These are phyloP conservation scores for Acanthamoeba triangularis DNA, from an alignment of 208 protist genomes.

Conservation along the genomic window DNA sequence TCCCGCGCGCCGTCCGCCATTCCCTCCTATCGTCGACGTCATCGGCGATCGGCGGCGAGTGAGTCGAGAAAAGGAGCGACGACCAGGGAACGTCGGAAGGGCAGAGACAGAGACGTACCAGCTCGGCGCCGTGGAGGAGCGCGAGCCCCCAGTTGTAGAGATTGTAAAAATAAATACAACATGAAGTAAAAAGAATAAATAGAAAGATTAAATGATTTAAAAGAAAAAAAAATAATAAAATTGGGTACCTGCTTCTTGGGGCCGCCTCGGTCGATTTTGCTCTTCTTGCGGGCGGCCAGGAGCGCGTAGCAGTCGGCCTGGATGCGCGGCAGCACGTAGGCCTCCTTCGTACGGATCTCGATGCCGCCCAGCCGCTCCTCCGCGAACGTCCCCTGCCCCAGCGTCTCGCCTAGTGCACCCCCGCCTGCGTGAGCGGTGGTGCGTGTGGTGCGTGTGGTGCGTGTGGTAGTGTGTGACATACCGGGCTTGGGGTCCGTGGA, in stretches of 20 bases:
- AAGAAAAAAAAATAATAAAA: not conserved
- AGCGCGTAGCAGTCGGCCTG: constrained; percentile 72
- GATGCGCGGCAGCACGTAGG: constrained; percentile 63
- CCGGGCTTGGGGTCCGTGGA: not conserved
- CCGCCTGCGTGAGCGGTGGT: too few relatives aligned
- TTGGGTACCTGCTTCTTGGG: not conserved
- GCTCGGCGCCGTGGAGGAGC: not conserved
- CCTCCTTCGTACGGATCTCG: constrained; percentile 28
- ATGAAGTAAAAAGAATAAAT: too few relatives aligned
- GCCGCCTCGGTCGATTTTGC: not conserved
- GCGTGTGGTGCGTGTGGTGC: too few relatives aligned
- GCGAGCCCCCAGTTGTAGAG: constrained; percentile 67
- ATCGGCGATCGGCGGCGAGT: not conserved
- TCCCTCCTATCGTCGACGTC: not conserved
- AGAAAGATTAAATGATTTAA: too few relatives aligned
- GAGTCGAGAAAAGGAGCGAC: not conserved
- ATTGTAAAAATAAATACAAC: not conserved
- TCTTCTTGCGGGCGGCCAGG: constrained; percentile 55
- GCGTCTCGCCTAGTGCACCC: not conserved
- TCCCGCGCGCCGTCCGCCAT: not conserved
- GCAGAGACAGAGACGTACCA: not conserved
- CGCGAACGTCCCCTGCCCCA: not conserved
- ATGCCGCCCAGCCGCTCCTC: constrained; percentile 7
- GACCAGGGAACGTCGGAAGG: not conserved
- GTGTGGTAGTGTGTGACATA: not conserved